Base-by-base conservation (phyloP, 2,329 filamentous ascomycete genomes). In the Aspergillus costaricaensis region DNA sequence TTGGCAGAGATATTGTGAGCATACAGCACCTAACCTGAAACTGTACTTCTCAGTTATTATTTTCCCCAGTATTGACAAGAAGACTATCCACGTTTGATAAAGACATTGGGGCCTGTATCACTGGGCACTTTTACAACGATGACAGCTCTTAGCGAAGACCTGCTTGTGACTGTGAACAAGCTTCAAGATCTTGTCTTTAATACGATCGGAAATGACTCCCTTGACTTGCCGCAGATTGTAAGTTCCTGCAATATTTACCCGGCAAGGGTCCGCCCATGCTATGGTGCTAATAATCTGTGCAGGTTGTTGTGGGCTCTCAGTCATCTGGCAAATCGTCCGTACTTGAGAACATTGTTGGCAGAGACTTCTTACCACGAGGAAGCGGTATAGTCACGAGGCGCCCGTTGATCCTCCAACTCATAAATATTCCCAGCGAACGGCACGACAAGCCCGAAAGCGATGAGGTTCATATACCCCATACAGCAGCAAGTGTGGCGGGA, bases 151-250 rank as follows among this genome's bases (percentile, higher is more conserved):
- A 94, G 95, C 75, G 95, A 99, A 80, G 93, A 99, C 80, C 83
- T 99, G 79, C 87, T 99, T 76, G 88, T 87, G 70, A 96, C 92
- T 67, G 95, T 99, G 81, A 99, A 99, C 84, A 96, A 96, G 84
- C 85, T 99, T 73, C 95, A 99, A 80, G 95, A 98, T 79, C 82
- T 99, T 74, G 95, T 99, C 74, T 99, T 99, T 84, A 99, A 99
- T 82, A 99, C 95, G 69, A 99, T 99, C 78, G 95, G 95, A 79
- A 98, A 93, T 82, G 95, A 99, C 79, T 98, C 94, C 56, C 86
- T 99, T 63, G 95, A 99, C 80, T 83, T 99, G 60, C 95, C 95
- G 61, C 95, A 99, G 81, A 99, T 99, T 85, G 95, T 97, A 88
- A 74, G 88, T 82, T 17, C 38, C 15, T 52, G n/a, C 9, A 9